Evolutionary conservation across 2,329 filamentous ascomycete genomes (phyloP), one percentile per base, ranked within the genome.

Genomic region (Fusarium veterinarium): DNA sequence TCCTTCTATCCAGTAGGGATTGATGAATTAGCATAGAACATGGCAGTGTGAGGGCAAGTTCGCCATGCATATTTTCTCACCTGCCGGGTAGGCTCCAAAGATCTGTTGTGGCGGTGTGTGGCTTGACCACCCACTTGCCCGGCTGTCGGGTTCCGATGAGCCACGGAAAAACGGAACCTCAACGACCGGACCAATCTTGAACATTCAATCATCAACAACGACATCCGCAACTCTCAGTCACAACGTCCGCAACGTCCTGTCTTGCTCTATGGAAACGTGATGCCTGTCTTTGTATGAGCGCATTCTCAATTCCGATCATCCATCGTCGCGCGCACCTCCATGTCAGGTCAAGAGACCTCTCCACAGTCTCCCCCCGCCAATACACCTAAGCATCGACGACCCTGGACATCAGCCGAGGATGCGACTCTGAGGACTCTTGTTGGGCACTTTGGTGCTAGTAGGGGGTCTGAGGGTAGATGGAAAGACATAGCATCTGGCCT

Each of bases 361-460:
- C 68, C 71, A 52, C 72, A 76, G 60, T 76, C 73, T 52, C 67
- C 68, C 62, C 72, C 73, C 45, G 55, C 66, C 66, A 70, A 60
- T 45, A 56, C 73, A 63, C 68, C 64, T 44, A 76, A 69, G 51
- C 64, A 74, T 23, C 76, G 77, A 45, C 71, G 76, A 19, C 71
- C 67, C 42, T 79, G 77, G 77, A 78, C 70, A 37, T 14, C 71
- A 28, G 66, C 70, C 40, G 77, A 79, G 56, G 77, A 79, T 70
- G 71, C 75, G n/a, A 74, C 69, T 46, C 55, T 79, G 33, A 77
- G 72, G 68, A 71, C 67, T 9, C 74, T 78, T 16, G 75, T 79
- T n/a, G 73, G 72, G 30, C 77, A 77, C 16, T 79, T 76, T 64
- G 76, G 76, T 19, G 77, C 77, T 33, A 69, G 73, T 6, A 53